Base-by-base conservation (phyloP, 2,329 filamentous ascomycete species). In the Beauveria pseudobassiana region DNA sequence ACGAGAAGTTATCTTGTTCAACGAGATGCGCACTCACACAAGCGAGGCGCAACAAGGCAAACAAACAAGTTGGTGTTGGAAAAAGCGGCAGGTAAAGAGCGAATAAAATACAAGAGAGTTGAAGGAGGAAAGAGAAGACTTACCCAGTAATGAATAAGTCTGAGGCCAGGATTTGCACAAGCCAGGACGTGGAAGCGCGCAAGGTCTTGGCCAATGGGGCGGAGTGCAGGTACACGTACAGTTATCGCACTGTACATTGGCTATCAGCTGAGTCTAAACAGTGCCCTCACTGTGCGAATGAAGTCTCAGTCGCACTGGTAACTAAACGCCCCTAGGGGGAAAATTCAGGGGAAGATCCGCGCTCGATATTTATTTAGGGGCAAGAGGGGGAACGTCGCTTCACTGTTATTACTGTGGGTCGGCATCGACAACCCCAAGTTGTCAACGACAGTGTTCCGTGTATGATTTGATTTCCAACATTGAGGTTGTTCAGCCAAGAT, bases 11-110 rank as follows among this genome's bases (percentile, higher is more conserved):
- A 58, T 58, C 59, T 54, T 62, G 54, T 43, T 52, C 61, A 58
- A 40, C 46, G 61, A 59, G 61, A 26, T 45, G 61, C 61, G 61
- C 61, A 20, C 61, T 62, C 61, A 53, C 61, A 62, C 54, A 62
- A 52, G 61, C 48, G 61, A 62, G 54, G 61, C 61, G 61, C 61
- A 58, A 62, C 54, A 40, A 40, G 26, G 40, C 51, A 53, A 61
- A 61, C 51, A 53, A 61, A 61, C 51, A 61, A 61, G 51, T 50
- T 5, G 43, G 59, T n/a, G 50, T 38, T 22, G 26, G 24, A 2
- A 28, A 52, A 20, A 42, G 22, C 18, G 38, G 38, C 14, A 59
- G 28, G 30, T 34, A 59, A 52, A 4, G 48, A 59, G 34, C n/a
- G 57, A 42, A 59, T 50, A 26, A 52, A 26, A 20, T 22, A n/a